Evolutionary conservation across 805 yeast species (phyloP), one percentile per base, ranked within the genome.

Genomic region (Yamadazyma paraphyllophila): DNA sequence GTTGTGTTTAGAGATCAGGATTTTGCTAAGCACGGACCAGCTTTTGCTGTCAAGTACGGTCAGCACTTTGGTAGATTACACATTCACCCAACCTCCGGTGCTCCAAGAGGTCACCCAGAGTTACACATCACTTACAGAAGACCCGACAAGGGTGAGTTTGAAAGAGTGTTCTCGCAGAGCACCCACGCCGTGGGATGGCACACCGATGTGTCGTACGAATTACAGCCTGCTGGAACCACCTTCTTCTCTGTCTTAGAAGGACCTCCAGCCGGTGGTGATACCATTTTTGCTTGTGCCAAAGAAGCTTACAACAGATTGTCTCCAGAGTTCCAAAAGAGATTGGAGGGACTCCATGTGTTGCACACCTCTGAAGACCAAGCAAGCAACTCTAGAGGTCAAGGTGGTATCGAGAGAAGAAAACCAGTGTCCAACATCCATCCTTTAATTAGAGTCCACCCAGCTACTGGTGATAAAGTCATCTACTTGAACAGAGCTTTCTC

Each of bases 361-460:
- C 91, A 87, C 67, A 76, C 89, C 10, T 83, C 88, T 1, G 77
- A 69, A 43, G 87, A 80, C 46, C 94, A 86, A 65, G 91, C 90
- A 1, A 62, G 60, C 7, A 80, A 74, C 55, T 74, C 90, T 6
- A 65, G 69, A 45, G 54, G 49, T 14, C 60, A 60, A 37, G 91
- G 91, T 15, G 83, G 86, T 30, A 72, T 83, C 48, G 85, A 77
- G 51, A 77, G 89, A 65, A 80, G 89, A 65, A 80, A 88, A 59
- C 75, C 82, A 0, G 83, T 84, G 9, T 76, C 82, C 7, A 73
- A 80, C 45, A 72, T 76, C 40, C 92, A 85, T 57, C 92, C 91
- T 9, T 62, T 85, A 50, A 81, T 85, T 41, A 81, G 91, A 61
- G 75, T 75, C 36, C 88, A 85, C 60, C 91, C 91, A 2, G 89